Evolutionary conservation across 1,139 yeast species (phyloP).

Genomic region (Suzukiozyma palmioleophila): DNA sequence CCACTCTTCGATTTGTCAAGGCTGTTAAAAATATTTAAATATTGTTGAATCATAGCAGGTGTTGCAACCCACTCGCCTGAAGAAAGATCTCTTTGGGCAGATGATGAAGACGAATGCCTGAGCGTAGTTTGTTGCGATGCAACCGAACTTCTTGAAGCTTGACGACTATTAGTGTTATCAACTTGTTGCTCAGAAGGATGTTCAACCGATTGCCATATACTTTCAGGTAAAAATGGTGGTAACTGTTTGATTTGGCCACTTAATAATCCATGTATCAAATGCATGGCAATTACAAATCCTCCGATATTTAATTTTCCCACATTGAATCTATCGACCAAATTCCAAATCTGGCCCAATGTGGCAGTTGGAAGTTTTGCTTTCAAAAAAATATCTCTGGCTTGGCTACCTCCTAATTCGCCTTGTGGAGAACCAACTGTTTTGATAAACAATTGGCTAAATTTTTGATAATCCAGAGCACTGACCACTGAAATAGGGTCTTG

Average conservation of each 20-base stretch:
- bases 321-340: slow-evolving; percentile 71
- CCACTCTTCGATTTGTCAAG: slow-evolving; percentile 68
- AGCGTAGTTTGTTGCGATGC: slow-evolving; percentile 47
- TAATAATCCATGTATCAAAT: slow-evolving; percentile 77
- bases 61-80: slow-evolving; percentile 61
- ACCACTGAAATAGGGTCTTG: slow-evolving; percentile 56
- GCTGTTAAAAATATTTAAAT: slow-evolving; percentile 71
- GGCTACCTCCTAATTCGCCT: slow-evolving; percentile 58
- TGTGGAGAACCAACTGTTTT: slow-evolving; percentile 58
- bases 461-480: slow-evolving; percentile 59
- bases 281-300: slow-evolving; percentile 92
- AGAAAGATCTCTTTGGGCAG: slow-evolving; percentile 5
- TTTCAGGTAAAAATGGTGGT: slow-evolving; percentile 68
- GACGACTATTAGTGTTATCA: slow-evolving; percentile 23
- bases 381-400: slow-evolving; percentile 79
- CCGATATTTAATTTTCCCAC: slow-evolving; percentile 66
- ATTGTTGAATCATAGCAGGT: slow-evolving; percentile 69
- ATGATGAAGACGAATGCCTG: slow-evolving; percentile 25
- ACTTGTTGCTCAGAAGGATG: slow-evolving; percentile 9
- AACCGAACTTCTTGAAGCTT: slow-evolving; percentile 41
- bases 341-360: slow-evolving; percentile 84
- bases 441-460: slow-evolving; percentile 70
- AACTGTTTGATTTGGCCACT: slow-evolving; percentile 62
- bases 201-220: slow-evolving; percentile 57
- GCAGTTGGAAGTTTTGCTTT: slow-evolving; percentile 81